phyloP scores from a whole-genome alignment of 177 flowering plant genomes.

The Telopea speciosissima region DNA sequence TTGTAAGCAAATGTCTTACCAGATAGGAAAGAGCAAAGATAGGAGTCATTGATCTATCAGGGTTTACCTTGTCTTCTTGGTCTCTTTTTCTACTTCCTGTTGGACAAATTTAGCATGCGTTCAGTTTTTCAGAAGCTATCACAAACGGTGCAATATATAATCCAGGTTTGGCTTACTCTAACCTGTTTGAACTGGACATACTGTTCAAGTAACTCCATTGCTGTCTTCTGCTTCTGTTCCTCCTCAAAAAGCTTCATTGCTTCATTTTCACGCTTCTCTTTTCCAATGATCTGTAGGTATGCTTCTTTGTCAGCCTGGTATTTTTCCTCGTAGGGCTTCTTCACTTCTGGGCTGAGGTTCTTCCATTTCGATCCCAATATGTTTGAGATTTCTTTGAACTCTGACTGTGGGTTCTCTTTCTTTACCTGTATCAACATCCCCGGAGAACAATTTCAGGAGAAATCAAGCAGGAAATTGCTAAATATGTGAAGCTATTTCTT shows the following conservation, averaged over 20 bases:
- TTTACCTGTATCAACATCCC: slow-evolving; percentile 39
- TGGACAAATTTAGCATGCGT: not conserved
- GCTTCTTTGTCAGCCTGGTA: slow-evolving; percentile 72
- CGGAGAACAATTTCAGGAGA: not conserved
- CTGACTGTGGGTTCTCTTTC: slow-evolving; percentile 72
- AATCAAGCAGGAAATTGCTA: not conserved
- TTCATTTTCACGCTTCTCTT: slow-evolving; percentile 83
- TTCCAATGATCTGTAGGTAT: slow-evolving; percentile 59
- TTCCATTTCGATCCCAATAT: slow-evolving; percentile 86
- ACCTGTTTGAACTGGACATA: slow-evolving; percentile 66
- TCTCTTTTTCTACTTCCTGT: slow-evolving; percentile 53
- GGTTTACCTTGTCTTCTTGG: slow-evolving; percentile 53
- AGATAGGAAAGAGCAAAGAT: not conserved
- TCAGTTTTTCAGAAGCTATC: not conserved
- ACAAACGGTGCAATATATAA: not conserved
- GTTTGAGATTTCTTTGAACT: slow-evolving; percentile 71
- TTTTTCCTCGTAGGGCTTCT: slow-evolving; percentile 88
- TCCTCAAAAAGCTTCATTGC: slow-evolving; percentile 85
- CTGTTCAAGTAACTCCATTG: slow-evolving; percentile 89
- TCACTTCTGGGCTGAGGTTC: slow-evolving; percentile 63
- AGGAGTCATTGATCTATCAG: not conserved
- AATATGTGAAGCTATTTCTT: not conserved
- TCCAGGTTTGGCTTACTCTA: not conserved
- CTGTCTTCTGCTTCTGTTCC: slow-evolving; percentile 86
- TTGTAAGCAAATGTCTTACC: not conserved